Percentiles rank a stretch among this genome's conserved stretches.
phyloP scores from a whole-genome alignment of 257 asterid species.

The Scutellaria minor region DNA sequence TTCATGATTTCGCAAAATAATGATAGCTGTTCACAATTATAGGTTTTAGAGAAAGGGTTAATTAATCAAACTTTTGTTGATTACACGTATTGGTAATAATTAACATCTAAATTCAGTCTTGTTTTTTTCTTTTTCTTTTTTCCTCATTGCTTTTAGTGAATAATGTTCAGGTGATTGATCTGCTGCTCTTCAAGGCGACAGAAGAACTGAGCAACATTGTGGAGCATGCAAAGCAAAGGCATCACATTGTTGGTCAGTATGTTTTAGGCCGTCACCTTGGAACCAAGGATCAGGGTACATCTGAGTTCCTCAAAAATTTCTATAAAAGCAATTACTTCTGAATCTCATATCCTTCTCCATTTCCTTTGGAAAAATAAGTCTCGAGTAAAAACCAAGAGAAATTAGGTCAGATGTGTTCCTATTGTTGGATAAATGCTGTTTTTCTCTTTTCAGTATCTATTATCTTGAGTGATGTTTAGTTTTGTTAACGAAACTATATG shows the following conservation, averaged over 20 bases:
- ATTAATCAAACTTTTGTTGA: background rate
- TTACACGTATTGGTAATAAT: background rate
- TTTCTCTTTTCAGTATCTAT: background rate
- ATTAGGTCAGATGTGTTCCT: slow-evolving; percentile 16
- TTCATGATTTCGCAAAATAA: background rate
- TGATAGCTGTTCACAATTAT: background rate
- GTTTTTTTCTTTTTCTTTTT: background rate
- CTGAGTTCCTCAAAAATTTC: slow-evolving; percentile 77
- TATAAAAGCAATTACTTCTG: slow-evolving; percentile 77
- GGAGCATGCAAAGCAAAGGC: slow-evolving; percentile 94
- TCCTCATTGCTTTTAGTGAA: slow-evolving; percentile 20
- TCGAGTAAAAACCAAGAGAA: slow-evolving; percentile 33
- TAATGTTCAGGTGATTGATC: slow-evolving; percentile 71
- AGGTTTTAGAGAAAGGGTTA: slow-evolving; percentile 5
- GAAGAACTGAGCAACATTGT: slow-evolving; percentile 81
- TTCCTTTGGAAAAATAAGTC: slow-evolving; percentile 32
- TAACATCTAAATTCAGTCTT: background rate
- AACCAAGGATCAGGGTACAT: slow-evolving; percentile 57
- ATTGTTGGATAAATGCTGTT: slow-evolving; percentile 34
- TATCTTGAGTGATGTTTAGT: slow-evolving; percentile 15
- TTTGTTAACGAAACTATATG: slow-evolving; percentile 14
- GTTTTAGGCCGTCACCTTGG: slow-evolving; percentile 52
- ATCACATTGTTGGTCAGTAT: slow-evolving; percentile 88
- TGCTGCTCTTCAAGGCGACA: slow-evolving; percentile 85
- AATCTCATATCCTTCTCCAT: slow-evolving; percentile 32